Evolutionary conservation across 352 stramenopile species (phyloP).

Genomic region (Blastocystis sp.): DNA sequence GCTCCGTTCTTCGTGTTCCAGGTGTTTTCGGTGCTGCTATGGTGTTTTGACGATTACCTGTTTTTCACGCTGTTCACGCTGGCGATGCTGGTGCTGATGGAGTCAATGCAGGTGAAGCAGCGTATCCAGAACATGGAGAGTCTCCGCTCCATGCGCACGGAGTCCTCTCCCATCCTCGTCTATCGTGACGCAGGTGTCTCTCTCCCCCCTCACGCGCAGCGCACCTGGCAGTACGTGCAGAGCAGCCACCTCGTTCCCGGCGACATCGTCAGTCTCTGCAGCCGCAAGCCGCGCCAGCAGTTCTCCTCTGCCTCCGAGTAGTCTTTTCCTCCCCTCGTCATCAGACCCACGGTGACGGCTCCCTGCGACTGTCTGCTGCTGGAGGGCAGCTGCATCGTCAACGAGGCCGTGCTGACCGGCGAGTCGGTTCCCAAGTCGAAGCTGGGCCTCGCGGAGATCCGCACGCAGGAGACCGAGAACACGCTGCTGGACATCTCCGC

Average conservation of each 20-base stretch:
- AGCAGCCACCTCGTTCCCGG: slow-evolving; percentile 79
- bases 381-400: slow-evolving; percentile 83
- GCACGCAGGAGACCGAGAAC: slow-evolving; percentile 67
- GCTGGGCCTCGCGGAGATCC: slow-evolving; percentile 72
- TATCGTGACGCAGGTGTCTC: slow-evolving; percentile 38
- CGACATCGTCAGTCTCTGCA: slow-evolving; percentile 68
- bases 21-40: slow-evolving; percentile 91
- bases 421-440: slow-evolving; percentile 96
- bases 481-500: background rate
- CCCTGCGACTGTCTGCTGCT: slow-evolving; percentile 88
- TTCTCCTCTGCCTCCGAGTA: background rate
- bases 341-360: slow-evolving; percentile 65
- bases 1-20: slow-evolving; percentile 97
- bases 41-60: slow-evolving; percentile 98
- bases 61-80: slow-evolving; percentile 97
- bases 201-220: slow-evolving; percentile 58
- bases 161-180: slow-evolving; percentile 56
- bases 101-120: slow-evolving; percentile 84
- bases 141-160: slow-evolving; percentile 79
- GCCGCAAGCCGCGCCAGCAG: background rate
- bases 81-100: slow-evolving; percentile 91
- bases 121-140: slow-evolving; percentile 84
- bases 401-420: slow-evolving; percentile 94
- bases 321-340: background rate
- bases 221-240: slow-evolving; percentile 69